A percentile compares a stretch with the other conserved stretches of the same genome.
These are phyloP conservation scores for Hypoxylon rubiginosum DNA, from an alignment of 2,329 filamentous ascomycete species.

Conservation along the genomic window DNA sequence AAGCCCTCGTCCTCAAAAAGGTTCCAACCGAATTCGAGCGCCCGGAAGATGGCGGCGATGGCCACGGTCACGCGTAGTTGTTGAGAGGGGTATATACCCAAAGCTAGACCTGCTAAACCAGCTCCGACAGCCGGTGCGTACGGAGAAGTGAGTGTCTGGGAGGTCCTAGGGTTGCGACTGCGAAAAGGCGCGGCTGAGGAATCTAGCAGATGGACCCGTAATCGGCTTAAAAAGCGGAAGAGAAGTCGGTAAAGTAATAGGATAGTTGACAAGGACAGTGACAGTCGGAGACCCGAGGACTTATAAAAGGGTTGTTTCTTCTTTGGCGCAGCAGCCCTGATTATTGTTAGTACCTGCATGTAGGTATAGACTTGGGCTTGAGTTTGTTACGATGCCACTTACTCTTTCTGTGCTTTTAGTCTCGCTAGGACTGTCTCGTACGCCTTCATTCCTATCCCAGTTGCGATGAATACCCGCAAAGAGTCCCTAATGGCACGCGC, in stretches of 20 bases:
- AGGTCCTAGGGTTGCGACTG: constrained; percentile 82
- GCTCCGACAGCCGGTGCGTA: constrained; percentile 93
- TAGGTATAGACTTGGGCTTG: neutral
- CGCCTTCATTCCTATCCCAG: constrained; percentile 73
- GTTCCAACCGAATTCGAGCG: constrained; percentile 90
- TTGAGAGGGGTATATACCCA: constrained; percentile 78
- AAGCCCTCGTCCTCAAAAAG: constrained; percentile 80
- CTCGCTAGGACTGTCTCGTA: constrained; percentile 67
- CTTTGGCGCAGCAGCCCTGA: constrained; percentile 44
- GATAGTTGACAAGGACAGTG: constrained; percentile 85
- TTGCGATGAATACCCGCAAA: constrained; percentile 76
- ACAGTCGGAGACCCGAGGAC: constrained; percentile 80
- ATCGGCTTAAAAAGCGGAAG: constrained; percentile 86
- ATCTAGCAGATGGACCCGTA: constrained; percentile 83
- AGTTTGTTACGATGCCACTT: constrained; percentile 43
- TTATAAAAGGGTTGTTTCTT: constrained; percentile 70
- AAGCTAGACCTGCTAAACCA: constrained; percentile 84
- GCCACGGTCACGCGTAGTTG: constrained; percentile 79
- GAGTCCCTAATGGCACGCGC: constrained; percentile 78
- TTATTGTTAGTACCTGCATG: constrained; percentile 31
- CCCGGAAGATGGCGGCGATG: constrained; percentile 84
- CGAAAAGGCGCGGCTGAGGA: constrained; percentile 86
- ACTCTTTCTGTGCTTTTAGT: constrained; percentile 62
- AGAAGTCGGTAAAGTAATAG: constrained; percentile 90
- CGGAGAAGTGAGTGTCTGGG: constrained; percentile 81